A percentile compares a stretch with the other conserved stretches of the same genome.
Evolutionary conservation across 805 yeast species (phyloP).

Genomic region (Barnettozyma siamensis): DNA sequence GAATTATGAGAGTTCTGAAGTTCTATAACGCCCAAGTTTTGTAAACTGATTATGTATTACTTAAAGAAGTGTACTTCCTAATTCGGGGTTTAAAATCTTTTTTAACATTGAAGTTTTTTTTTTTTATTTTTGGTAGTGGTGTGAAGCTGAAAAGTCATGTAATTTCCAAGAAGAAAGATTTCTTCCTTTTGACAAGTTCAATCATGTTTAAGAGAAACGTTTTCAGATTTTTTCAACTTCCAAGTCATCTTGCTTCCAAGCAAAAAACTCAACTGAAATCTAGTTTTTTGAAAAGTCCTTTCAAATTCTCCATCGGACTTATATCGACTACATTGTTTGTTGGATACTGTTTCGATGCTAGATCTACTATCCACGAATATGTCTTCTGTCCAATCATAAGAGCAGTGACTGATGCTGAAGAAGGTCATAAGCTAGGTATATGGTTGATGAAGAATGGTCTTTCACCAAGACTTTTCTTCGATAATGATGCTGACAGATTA

Average conservation of each 20-base stretch:
- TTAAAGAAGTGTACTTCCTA: too few species aligned
- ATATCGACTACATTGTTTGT: slow-evolving; percentile 36
- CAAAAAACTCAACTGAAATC: slow-evolving; percentile 5
- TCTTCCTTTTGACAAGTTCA: too few species aligned
- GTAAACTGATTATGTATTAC: too few species aligned
- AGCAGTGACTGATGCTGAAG: slow-evolving; percentile 70
- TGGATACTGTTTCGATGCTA: slow-evolving; percentile 62
- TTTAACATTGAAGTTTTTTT: too few species aligned
- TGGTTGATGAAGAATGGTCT: slow-evolving; percentile 62
- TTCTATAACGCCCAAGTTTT: too few species aligned
- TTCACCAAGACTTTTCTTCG: slow-evolving; percentile 54
- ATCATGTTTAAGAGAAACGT: background rate
- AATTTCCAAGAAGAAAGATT: too few species aligned
- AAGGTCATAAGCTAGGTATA: slow-evolving; percentile 76
- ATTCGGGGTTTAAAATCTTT: too few species aligned
- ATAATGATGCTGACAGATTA: slow-evolving; percentile 45
- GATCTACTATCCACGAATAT: slow-evolving; percentile 80
- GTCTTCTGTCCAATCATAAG: slow-evolving; percentile 74
- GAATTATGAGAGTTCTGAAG: too few species aligned
- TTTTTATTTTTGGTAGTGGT: too few species aligned
- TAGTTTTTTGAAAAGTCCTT: slow-evolving; percentile 10
- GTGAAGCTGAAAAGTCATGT: too few species aligned
- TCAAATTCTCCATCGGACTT: slow-evolving; percentile 22
- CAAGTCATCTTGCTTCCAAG: background rate
- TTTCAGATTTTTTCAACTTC: background rate